Evolutionary conservation across 257 asterid species (phyloP).

Genomic region (Verbascum thapsus): DNA sequence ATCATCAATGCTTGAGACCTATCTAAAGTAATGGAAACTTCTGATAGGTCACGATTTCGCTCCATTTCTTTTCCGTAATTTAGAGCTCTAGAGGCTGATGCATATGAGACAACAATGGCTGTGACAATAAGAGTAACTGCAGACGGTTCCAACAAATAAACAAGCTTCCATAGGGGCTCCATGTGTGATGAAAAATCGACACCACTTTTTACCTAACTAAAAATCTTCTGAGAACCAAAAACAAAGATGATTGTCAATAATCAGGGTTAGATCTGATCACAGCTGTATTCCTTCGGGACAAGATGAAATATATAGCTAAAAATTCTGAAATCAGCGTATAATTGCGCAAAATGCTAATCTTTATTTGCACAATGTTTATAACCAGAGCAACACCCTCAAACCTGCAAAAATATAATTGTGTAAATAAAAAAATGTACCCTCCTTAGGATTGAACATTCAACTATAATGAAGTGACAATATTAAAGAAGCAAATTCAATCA

Average conservation of each 20-base stretch:
- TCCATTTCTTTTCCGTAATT: constrained; percentile 95
- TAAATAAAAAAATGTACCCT: constrained; percentile 2
- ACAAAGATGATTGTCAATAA: neutral
- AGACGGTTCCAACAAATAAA: constrained; percentile 79
- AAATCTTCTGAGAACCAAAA: constrained; percentile 21
- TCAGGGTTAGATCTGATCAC: constrained; percentile 8
- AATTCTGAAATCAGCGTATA: neutral
- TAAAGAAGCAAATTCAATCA: constrained; percentile 9
- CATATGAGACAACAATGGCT: constrained; percentile 77
- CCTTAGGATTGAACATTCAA: neutral
- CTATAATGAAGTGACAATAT: neutral
- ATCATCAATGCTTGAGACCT: constrained; percentile 95
- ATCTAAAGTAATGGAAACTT: constrained; percentile 90
- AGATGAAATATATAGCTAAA: neutral
- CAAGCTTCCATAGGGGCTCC: constrained; percentile 81
- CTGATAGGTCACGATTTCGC: constrained; percentile 75
- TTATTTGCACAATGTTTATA: constrained; percentile 14
- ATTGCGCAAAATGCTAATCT: neutral
- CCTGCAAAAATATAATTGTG: constrained; percentile 29
- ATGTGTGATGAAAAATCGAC: constrained; percentile 32
- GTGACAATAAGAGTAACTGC: constrained; percentile 74
- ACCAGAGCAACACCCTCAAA: constrained; percentile 25
- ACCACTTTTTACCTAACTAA: constrained; percentile 9
- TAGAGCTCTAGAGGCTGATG: constrained; percentile 86
- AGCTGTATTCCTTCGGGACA: neutral